Evolutionary conservation across 495 filamentous ascomycete species (phyloP), one percentile per base, ranked within the genome.

Genomic region (Podospora pseudopauciseta): DNA sequence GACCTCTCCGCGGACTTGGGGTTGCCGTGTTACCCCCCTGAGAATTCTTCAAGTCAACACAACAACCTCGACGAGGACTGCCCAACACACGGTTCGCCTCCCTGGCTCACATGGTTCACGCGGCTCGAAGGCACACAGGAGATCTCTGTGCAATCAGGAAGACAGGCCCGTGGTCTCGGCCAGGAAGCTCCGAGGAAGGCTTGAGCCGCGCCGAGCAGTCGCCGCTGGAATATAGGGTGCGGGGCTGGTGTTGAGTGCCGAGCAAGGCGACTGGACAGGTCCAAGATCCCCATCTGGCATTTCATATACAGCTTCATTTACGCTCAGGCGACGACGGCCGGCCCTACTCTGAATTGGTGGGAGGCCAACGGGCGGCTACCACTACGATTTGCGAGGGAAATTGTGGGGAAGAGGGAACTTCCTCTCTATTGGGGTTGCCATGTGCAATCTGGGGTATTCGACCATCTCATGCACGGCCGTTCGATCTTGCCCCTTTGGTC

Each of bases 131-230:
- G 19, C 63, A 44, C 63, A 67, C 53, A 59, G 56, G n/a, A 60
- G 68, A 57, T 9, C 9, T 32, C 63, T 67, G 71, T 39, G 79
- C 76, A 82, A 82, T 82, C 77, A 80, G 81, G 80, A 83, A 83
- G 69, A 71, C 71, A 83, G 82, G 82, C 73, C 81, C 82, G 75
- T 71, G 65, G 56, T 60, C 77, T 81, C 81, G 81, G 81, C 75
- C 79, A 72, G 70, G 71, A 76, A 71, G 69, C 73, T 84, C 81
- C 82, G 82, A 79, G 73, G 71, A 75, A 56, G 70, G 60, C 71
- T 64, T 71, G 76, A 75, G 67, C 74, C 73, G 71, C 70, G 67
- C 73, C 72, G 76, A 73, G 71, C 68, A 64, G 71, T 70, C 67
- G 70, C 68, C 73, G 72, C 63, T 72, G 70, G 73, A 76, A 78